phyloP scores from a whole-genome alignment of 306 rosid genomes.

The barrel medic (Medicago truncatula) region DNA sequence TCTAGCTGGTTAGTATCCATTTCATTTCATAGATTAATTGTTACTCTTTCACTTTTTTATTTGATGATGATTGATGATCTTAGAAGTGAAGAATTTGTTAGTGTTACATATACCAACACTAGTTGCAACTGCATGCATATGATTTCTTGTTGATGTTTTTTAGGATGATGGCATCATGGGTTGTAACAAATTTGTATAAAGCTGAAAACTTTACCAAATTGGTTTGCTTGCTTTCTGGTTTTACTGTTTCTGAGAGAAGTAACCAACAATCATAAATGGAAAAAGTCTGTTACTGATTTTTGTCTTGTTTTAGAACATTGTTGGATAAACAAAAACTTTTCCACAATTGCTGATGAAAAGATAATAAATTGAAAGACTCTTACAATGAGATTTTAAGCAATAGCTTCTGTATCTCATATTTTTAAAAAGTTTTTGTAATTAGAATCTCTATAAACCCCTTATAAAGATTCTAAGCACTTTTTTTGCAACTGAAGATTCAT shows the following conservation, averaged over 20 bases:
- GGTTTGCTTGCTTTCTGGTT: slow-evolving; percentile 23
- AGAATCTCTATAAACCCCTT: not conserved
- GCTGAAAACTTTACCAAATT: slow-evolving; percentile 36
- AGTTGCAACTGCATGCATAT: not conserved
- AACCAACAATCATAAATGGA: slow-evolving; percentile 7
- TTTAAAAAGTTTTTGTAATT: not conserved
- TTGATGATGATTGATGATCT: not conserved
- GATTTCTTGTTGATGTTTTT: not conserved
- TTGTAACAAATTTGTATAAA: slow-evolving; percentile 17
- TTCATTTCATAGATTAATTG: not conserved
- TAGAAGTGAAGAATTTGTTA: not conserved
- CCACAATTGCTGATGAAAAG: not conserved
- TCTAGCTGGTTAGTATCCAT: slow-evolving; percentile 73
- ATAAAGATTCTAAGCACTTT: not conserved
- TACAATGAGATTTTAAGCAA: not conserved
- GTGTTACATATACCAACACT: not conserved
- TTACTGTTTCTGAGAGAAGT: slow-evolving; percentile 21
- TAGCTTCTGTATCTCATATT: not conserved
- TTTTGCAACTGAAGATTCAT: not conserved
- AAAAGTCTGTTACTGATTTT: not conserved
- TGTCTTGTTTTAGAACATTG: not conserved
- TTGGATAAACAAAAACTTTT: not conserved
- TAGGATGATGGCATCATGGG: not conserved
- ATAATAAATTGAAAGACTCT: not conserved
- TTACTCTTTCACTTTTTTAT: not conserved